A percentile compares a stretch with the other conserved stretches of the same genome.
Conservation (phyloP, 148 eudicot genomes). For the Fagopyrum tataricum region DNA sequence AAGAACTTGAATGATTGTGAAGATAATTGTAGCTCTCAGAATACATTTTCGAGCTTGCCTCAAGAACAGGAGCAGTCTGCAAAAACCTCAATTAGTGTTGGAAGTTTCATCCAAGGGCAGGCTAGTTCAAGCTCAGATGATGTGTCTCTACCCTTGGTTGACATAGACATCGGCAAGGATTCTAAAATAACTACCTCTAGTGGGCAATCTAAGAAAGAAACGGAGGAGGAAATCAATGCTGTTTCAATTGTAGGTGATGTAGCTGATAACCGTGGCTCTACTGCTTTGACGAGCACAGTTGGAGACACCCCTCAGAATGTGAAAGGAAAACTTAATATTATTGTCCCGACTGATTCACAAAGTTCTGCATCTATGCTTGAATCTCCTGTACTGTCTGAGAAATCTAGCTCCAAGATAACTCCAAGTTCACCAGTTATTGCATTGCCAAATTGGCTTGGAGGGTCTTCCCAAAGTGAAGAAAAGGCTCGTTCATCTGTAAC, state of each 20-base stretch:
- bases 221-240: conserved; percentile 32
- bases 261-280: conserved; percentile 37
- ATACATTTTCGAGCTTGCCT: conserved; percentile 86
- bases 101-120: conserved; percentile 73
- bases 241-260: conserved; percentile 30
- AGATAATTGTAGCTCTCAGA: conserved; percentile 81
- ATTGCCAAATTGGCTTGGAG: conserved; percentile 65
- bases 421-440: conserved; percentile 48
- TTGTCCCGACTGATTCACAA: conserved; percentile 54
- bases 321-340: conserved; percentile 26
- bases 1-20: conserved; percentile 58
- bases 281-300: conserved; percentile 27
- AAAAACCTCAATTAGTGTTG: conserved; percentile 71
- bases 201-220: conserved; percentile 22
- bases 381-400: conserved; percentile 81
- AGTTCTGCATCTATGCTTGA: conserved; percentile 61
- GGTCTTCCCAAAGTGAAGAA: conserved; percentile 30
- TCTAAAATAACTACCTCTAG: conserved; percentile 7
- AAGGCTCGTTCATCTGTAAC: conserved; percentile 35
- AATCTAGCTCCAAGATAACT: conserved; percentile 42
- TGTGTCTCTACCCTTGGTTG: conserved; percentile 33
- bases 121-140: conserved; percentile 91
- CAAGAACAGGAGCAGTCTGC: conserved; percentile 73
- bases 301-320: conserved; percentile 36
- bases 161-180: conserved; percentile 17